phyloP scores from a whole-genome alignment of 192 early-diverging fungal species.

The Piromyces finnis region DNA sequence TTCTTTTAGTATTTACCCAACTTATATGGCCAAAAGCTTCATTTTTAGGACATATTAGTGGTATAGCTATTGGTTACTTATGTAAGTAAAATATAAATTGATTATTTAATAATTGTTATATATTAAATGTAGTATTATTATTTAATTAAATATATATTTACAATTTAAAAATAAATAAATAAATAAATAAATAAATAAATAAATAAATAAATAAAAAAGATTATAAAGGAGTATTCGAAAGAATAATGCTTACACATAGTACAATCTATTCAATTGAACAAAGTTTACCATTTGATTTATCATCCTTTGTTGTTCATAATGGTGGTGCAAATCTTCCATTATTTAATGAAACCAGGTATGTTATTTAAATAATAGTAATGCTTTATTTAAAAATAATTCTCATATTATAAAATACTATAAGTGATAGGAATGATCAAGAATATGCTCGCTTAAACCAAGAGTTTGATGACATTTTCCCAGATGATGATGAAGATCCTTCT shows the following conservation, averaged over 20 bases:
- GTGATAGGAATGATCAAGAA: background rate
- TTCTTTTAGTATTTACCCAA: background rate
- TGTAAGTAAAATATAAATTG: background rate
- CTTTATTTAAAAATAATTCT: no score
- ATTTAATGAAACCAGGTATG: background rate
- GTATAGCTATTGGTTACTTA: background rate
- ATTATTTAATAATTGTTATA: background rate
- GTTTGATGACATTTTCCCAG: background rate
- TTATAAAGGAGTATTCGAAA: background rate
- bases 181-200: no score
- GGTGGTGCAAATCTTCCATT: background rate
- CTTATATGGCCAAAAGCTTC: background rate
- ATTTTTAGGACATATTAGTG: background rate
- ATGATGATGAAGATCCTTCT: background rate
- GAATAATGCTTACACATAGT: background rate
- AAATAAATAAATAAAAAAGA: background rate
- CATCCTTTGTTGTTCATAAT: background rate
- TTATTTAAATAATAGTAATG: no score
- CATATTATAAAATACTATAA: background rate
- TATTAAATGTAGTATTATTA: no score
- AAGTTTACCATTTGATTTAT: background rate
- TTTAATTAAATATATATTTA: no score
- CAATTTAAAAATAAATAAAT: no score
- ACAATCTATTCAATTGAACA: background rate
- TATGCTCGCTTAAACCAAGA: background rate